Evolutionary conservation across 2,329 filamentous ascomycete species (phyloP).

Genomic region (Hymenoscyphus repandus): DNA sequence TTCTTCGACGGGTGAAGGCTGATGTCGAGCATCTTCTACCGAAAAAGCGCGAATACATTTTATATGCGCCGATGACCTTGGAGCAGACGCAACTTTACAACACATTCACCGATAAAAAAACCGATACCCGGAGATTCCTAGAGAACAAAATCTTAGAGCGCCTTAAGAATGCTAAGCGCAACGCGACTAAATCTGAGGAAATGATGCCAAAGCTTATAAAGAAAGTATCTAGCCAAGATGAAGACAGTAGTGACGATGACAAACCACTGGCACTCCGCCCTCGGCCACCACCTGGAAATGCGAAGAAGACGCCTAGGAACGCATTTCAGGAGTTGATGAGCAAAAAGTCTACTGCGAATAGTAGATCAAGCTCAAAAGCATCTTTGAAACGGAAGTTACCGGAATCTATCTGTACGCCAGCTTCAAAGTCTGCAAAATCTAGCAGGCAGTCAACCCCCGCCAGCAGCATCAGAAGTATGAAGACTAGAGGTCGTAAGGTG

Average conservation of each 20-base stretch:
- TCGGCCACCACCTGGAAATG: conserved; percentile 16
- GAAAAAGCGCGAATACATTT: conserved; percentile 92
- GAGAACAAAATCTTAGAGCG: conserved; percentile 72
- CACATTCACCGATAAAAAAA: conserved; percentile 50
- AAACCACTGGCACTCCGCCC: conserved; percentile 24
- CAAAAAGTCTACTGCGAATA: conserved; percentile 11
- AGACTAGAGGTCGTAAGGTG: conserved; percentile 34
- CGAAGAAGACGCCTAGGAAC: conserved; percentile 31
- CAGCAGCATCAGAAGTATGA: conserved; percentile 44
- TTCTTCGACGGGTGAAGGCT: conserved; percentile 83
- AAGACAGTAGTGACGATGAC: conserved; percentile 28
- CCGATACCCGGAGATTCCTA: conserved; percentile 67
- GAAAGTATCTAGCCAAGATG: conserved; percentile 9
- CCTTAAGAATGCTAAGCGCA: conserved; percentile 48
- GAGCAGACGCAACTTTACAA: conserved; percentile 90
- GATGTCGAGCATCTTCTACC: conserved; percentile 90
- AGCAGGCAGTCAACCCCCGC: conserved; percentile 71
- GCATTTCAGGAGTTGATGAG: conserved; percentile 42
- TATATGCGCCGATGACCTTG: conserved; percentile 86
- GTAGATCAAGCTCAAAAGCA: conserved; percentile 24
- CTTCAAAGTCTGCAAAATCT: conserved; percentile 67
- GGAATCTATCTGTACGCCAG: conserved; percentile 36
- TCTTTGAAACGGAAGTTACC: conserved; percentile 54
- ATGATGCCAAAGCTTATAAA: conserved; percentile 5
- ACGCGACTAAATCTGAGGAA: conserved; percentile 29